A percentile compares a stretch with the other conserved stretches of the same genome.
These are phyloP conservation scores for Talaromyces sp. DNA, from an alignment of 2,329 filamentous ascomycete species.

Conservation along the genomic window DNA sequence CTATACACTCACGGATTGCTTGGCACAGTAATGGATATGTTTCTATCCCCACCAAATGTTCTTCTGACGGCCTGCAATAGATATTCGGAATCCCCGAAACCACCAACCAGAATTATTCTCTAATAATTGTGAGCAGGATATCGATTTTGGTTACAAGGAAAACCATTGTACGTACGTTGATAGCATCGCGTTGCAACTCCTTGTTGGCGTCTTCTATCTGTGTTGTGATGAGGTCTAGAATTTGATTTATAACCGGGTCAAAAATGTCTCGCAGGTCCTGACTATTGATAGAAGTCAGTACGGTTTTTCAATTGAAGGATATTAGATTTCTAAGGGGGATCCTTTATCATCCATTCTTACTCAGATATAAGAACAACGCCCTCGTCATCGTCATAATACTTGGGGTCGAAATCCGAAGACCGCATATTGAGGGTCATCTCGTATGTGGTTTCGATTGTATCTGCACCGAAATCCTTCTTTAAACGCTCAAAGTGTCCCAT, in stretches of 20 bases:
- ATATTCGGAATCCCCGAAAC: conserved; percentile 6
- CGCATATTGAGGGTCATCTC: neutral
- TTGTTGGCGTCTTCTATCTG: conserved; percentile 2
- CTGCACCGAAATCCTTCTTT: conserved; percentile 26
- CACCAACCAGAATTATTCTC: conserved; percentile 1
- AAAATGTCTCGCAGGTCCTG: conserved; percentile 2
- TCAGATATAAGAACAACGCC: neutral
- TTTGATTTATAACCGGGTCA: conserved; percentile 4
- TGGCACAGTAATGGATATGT: neutral
- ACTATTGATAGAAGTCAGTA: neutral
- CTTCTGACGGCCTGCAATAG: neutral
- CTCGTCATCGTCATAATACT: conserved; percentile 3
- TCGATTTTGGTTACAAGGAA: too few species aligned
- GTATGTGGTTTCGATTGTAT: neutral
- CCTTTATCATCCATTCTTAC: neutral
- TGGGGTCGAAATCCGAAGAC: neutral
- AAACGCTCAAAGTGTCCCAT: conserved; percentile 30
- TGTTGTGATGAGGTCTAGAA: neutral
- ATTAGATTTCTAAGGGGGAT: too few species aligned
- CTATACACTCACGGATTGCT: neutral
- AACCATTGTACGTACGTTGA: neutral
- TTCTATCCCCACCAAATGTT: neutral
- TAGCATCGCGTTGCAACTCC: neutral
- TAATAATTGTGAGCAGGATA: neutral
- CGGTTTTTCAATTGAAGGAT: too few species aligned